phyloP scores from a whole-genome alignment of 805 yeast genomes.

The Lipomyces kockii region DNA sequence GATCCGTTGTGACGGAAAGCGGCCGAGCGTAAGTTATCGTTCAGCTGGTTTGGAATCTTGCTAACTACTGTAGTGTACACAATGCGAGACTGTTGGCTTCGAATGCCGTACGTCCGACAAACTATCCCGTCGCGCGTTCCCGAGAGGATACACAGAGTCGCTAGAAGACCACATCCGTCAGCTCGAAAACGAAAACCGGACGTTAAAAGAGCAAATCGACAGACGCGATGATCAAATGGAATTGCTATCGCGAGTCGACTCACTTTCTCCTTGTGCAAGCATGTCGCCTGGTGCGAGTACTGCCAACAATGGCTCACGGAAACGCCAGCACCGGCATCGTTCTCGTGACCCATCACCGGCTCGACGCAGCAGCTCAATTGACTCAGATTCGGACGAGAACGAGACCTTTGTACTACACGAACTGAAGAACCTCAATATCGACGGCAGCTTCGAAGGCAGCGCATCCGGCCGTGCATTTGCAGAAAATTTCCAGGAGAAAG shows the following conservation, averaged over 20 bases:
- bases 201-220: constrained; percentile 65
- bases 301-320: constrained; percentile 6
- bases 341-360: constrained; percentile 14
- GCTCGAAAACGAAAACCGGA: constrained; percentile 77
- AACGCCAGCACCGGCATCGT: constrained; percentile 10
- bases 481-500: constrained; percentile 41
- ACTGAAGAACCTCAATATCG: constrained; percentile 39
- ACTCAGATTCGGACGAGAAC: constrained; percentile 34
- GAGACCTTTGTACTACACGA: constrained; percentile 41
- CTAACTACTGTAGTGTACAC: constrained; percentile 58
- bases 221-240: constrained; percentile 67
- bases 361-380: neutral
- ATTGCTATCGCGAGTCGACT: constrained; percentile 44
- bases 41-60: neutral
- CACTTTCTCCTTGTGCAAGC: constrained; percentile 27
- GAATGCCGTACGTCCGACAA: constrained; percentile 89
- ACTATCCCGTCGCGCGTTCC: constrained; percentile 82
- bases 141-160: constrained; percentile 90
- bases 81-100: constrained; percentile 81
- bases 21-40: constrained; percentile 42
- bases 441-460: constrained; percentile 45
- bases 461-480: constrained; percentile 46
- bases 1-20: constrained; percentile 70
- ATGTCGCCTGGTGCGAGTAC: constrained; percentile 8
- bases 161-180: constrained; percentile 87